Percentiles rank a stretch among this genome's conserved stretches.
Conservation (phyloP, 805 yeast genomes). For the Saturnispora diversa region DNA sequence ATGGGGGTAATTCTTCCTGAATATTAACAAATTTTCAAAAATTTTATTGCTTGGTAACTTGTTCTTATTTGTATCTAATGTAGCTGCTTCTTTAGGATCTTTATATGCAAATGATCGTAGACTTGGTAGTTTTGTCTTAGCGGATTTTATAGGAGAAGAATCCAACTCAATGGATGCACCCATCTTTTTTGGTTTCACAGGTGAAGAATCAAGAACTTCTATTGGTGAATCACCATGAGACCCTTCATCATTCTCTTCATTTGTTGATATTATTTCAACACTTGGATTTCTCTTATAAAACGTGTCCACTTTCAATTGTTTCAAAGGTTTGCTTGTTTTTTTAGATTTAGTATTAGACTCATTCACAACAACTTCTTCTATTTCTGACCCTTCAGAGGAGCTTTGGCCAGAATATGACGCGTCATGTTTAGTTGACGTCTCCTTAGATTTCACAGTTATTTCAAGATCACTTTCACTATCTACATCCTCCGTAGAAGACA, state of each 20-base stretch:
- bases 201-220: conserved; percentile 48
- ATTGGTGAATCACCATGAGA: conserved; percentile 22
- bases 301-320: not conserved
- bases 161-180: conserved; percentile 13
- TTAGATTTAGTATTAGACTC: not conserved
- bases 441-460: not conserved
- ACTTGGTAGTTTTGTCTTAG: conserved; percentile 24
- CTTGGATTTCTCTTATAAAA: not conserved
- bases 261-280: not conserved
- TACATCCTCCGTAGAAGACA: conserved; percentile 1
- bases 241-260: not conserved
- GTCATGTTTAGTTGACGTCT: not conserved
- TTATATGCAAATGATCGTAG: conserved; percentile 36
- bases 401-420: no score
- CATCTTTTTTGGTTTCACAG: conserved; percentile 17
- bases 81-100: not conserved
- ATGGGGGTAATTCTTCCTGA: conserved; percentile 30
- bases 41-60: conserved; percentile 3
- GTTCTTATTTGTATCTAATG: not conserved
- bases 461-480: not conserved
- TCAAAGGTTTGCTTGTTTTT: not conserved
- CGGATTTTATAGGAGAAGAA: conserved; percentile 20
- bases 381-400: not conserved
- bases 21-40: conserved; percentile 22
- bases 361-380: not conserved